Evolutionary conservation across 768 basidiomycete species (phyloP), one percentile per base, ranked within the genome.

Genomic region (Podaxis mareebaensis): DNA sequence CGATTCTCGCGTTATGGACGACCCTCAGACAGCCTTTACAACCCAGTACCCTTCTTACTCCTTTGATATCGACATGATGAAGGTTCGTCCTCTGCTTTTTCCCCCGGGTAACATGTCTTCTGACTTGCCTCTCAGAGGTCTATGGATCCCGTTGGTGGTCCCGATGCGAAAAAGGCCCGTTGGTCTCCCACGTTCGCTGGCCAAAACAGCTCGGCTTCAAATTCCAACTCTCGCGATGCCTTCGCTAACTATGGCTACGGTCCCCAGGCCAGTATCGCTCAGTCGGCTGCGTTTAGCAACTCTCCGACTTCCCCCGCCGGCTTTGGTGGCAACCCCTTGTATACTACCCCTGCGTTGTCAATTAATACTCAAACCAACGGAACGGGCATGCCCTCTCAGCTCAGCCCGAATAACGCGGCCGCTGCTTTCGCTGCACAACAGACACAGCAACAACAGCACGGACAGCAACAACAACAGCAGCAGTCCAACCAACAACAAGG

Each of bases 41-140:
- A 75, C 79, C 60, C 89, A 87, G 70, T 92, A 92, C 74, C 82
- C 84, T 66, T 74, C 82, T 66, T 92, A 90, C 83, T 79, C 76
- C 63, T 90, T 93, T 79, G 91, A 93, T 73, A 80, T 93, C 84
- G 91, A 93, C 77, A 93, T 93, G 91, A 93, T 92, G 91, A 93
- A 93, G 90, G 92, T 89, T 39, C 15, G 79, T 74, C 11, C 56
- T 22, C 8, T 38, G 36, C 38, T 26, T 59, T 59, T 39, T 65
- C 39, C 2, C n/a, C 28, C 44, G 30, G 44, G 22, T 58, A 46
- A 59, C 54, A 40, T 39, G 53, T 46, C 54, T 48, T 40, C 51
- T 56, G 33, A 65, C 60, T 64, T 54, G 39, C 57, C 46, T 40
- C 52, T 38, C 76, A 95, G 93, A 88, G 93, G 77, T 88, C 93